Conservation (phyloP, 257 asterid species). For the Solanum phureja region DNA sequence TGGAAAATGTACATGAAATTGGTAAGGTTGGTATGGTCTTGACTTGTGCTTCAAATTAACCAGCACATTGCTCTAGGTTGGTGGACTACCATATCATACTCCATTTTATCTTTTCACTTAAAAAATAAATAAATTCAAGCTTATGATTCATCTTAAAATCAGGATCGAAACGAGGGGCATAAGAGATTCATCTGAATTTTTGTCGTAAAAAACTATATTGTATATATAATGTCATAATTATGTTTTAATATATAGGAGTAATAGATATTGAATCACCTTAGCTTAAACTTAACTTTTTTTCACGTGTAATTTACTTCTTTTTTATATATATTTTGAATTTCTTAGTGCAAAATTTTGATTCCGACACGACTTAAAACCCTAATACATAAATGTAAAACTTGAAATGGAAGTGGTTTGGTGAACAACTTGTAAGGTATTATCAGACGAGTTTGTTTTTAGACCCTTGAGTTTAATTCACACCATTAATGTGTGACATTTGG, state of each 20-base stretch:
- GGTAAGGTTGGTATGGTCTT: neutral
- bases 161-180: neutral
- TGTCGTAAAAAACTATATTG: neutral
- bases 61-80: neutral
- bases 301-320: neutral
- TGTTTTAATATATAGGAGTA: neutral
- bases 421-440: neutral
- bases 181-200: neutral
- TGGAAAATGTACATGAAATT: neutral
- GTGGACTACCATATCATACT: neutral
- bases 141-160: neutral
- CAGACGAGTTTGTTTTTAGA: neutral
- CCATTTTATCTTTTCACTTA: neutral
- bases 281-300: neutral
- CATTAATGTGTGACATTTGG: neutral
- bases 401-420: neutral
- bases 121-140: neutral
- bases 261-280: neutral
- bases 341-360: neutral
- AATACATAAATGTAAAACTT: neutral
- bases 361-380: neutral
- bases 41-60: neutral
- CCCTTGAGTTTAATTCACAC: neutral
- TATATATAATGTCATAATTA: neutral
- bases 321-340: neutral